These are phyloP conservation scores for Plasmodium cynomolgi DNA, from an alignment of 169 alveolate species.

Conservation along the genomic window DNA sequence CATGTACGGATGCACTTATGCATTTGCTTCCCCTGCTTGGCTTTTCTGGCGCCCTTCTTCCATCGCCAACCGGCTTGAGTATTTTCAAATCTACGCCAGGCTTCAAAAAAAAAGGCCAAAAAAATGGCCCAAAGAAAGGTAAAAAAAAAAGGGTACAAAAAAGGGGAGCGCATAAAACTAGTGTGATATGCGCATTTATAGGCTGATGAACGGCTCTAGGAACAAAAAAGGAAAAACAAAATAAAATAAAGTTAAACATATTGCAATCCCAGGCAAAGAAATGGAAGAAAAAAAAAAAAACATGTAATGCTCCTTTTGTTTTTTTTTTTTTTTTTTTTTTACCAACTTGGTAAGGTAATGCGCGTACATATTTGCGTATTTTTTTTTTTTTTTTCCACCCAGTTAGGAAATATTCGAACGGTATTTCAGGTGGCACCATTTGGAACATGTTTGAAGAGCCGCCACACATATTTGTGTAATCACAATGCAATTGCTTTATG, in stretches of 20 bases:
- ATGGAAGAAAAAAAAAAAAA: not conserved
- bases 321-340: not conserved
- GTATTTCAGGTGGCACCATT: not conserved
- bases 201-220: not conserved
- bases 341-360: not conserved
- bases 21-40: not conserved
- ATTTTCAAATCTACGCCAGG: not conserved
- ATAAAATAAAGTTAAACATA: not conserved
- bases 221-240: not conserved
- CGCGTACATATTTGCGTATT: not conserved
- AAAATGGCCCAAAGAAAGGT: not conserved
- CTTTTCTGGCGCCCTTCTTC: not conserved
- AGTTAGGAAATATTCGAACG: not conserved
- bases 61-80: not conserved
- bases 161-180: not conserved
- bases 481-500: not conserved
- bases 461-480: not conserved
- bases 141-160: not conserved
- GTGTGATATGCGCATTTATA: not conserved
- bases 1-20: not conserved
- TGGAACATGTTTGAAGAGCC: not conserved
- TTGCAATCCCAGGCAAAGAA: not conserved
- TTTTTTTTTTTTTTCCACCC: not conserved
- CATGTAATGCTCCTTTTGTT: not conserved
- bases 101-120: not conserved